phyloP scores from a whole-genome alignment of 1,284 basidiomycete species.

The Tylopilus orsonianus region DNA sequence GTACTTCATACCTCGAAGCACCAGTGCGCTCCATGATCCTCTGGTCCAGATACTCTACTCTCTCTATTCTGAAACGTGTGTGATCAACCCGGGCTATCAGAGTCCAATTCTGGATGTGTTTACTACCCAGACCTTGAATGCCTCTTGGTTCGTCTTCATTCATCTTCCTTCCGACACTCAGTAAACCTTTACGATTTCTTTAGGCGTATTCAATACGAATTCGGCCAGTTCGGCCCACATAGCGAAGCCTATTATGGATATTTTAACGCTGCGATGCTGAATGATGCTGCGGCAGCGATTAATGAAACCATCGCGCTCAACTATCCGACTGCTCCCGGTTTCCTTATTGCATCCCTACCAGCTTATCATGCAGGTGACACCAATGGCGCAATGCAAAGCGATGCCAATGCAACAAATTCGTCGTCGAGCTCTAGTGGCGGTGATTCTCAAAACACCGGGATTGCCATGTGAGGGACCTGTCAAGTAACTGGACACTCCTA shows the following conservation, averaged over 20 bases:
- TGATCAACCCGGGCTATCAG: slow-evolving; percentile 75
- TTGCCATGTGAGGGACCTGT: slow-evolving; percentile 61
- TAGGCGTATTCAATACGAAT: slow-evolving; percentile 67
- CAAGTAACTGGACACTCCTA: background rate
- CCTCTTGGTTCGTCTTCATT: slow-evolving; percentile 37
- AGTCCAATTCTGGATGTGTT: slow-evolving; percentile 82
- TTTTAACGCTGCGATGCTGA: slow-evolving; percentile 62
- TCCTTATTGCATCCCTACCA: slow-evolving; percentile 67
- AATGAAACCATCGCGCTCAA: slow-evolving; percentile 46
- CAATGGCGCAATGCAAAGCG: slow-evolving; percentile 16
- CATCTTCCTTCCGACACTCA: slow-evolving; percentile 31
- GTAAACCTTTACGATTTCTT: slow-evolving; percentile 42
- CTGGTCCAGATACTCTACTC: slow-evolving; percentile 71
- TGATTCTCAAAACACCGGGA: slow-evolving; percentile 51
- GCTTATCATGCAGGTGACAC: slow-evolving; percentile 61
- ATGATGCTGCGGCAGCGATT: slow-evolving; percentile 50
- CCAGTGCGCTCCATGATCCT: background rate
- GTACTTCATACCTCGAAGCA: slow-evolving; percentile 17
- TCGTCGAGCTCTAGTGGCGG: slow-evolving; percentile 14
- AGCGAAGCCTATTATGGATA: slow-evolving; percentile 52
- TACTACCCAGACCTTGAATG: slow-evolving; percentile 51
- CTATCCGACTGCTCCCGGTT: slow-evolving; percentile 49
- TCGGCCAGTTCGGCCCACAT: slow-evolving; percentile 47
- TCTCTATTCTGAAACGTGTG: slow-evolving; percentile 65
- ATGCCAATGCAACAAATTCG: slow-evolving; percentile 15